Evolutionary conservation across 441 rosid species (phyloP), one percentile per base, ranked within the genome.

Genomic region (Jatropha podagrica): DNA sequence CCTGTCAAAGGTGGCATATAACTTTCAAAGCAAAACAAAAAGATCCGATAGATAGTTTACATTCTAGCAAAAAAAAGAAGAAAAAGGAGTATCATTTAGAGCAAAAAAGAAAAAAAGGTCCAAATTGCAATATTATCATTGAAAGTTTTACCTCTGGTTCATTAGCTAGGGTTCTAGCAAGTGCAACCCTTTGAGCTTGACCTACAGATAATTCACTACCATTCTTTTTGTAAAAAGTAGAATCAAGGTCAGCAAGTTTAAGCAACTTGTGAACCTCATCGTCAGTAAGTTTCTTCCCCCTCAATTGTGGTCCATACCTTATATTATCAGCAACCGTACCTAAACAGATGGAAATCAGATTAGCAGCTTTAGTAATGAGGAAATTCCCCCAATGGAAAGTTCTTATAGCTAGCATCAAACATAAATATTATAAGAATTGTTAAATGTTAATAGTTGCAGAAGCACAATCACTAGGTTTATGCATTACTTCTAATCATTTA

Each of bases 151-250:
- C 95, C 88, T 91, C 97, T 0, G 97, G 99, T 23, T 89, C 91
- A 40, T 92, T 92, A 11, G 97, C 97, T 40, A 95, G 79, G 4
- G 97, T 95, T 81, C 97, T 84, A 1, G 99, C 97, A 62, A 95
- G 92, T 0, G 99, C 97, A 65, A 92, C 99, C 79, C 99, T 83
- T 72, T 91, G 99, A 37, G 92, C 92, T 85, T 95, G 96, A 55
- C 97, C 97, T 0, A 91, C 97, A 0, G 97, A 92, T 75, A 93
- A 74, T 74, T 93, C 97, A 3, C 76, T 58, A n/a, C 89, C 89
- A 23, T 61, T 82, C 84, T 89, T 95, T 64, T 65, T 77, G 8
- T 77, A 73, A 55, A 89, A 84, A n/a, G 93, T 83, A 74, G 92
- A 65, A 79, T 89, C 94, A 13, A 93, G 92, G 62, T 95, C 97